phyloP scores from a whole-genome alignment of 257 asterid species.

The Fraxinus quadrangulata region DNA sequence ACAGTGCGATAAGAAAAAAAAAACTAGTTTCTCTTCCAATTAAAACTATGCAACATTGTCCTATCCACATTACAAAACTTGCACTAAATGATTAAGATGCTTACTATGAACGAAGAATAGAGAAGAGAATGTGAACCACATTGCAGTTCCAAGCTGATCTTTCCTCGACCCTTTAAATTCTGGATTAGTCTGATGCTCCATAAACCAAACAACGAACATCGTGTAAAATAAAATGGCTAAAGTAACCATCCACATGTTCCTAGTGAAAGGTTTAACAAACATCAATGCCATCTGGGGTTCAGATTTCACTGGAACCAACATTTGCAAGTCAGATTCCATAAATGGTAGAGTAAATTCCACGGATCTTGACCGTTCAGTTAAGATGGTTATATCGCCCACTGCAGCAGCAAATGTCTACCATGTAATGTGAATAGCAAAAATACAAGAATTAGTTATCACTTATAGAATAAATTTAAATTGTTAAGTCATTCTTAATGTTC shows the following conservation, averaged over 20 bases:
- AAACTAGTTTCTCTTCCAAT: background rate
- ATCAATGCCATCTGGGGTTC: constrained; percentile 27
- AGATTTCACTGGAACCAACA: constrained; percentile 36
- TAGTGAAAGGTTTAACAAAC: constrained; percentile 39
- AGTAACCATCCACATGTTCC: constrained; percentile 42
- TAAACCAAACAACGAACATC: constrained; percentile 41
- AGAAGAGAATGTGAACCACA: constrained; percentile 49
- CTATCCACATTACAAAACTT: background rate
- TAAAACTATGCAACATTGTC: background rate
- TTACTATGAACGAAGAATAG: constrained; percentile 44
- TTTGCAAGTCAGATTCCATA: constrained; percentile 43
- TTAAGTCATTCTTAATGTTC: no score
- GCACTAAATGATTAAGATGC: constrained; percentile 14
- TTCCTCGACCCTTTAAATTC: constrained; percentile 31
- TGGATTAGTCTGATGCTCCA: constrained; percentile 39
- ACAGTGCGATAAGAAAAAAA: background rate
- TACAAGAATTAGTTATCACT: background rate
- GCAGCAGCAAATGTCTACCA: constrained; percentile 31
- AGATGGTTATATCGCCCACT: constrained; percentile 38
- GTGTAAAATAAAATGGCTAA: constrained; percentile 34
- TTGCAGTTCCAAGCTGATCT: constrained; percentile 40
- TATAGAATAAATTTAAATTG: background rate
- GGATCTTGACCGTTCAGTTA: constrained; percentile 27
- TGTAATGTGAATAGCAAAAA: background rate
- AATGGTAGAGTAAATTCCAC: constrained; percentile 44